These are phyloP conservation scores for Talaromyces wortmannii DNA, from an alignment of 495 filamentous ascomycete species.

Conservation along the genomic window DNA sequence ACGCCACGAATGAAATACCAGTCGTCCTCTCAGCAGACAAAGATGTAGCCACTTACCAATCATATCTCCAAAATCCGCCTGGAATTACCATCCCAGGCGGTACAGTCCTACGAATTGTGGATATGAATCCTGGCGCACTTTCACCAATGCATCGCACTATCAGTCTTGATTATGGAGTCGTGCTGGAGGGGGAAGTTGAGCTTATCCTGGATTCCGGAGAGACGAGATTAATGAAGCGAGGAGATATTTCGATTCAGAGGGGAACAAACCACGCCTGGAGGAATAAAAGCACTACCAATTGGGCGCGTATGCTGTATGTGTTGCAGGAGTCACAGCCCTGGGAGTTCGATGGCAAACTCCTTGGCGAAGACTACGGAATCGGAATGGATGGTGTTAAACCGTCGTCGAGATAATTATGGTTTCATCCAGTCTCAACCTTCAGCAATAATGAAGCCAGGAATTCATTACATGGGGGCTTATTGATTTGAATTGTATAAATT, in stretches of 20 bases:
- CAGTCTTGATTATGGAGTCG: conserved; percentile 68
- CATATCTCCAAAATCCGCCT: conserved; percentile 24
- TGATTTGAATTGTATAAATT: no score
- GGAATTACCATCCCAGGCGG: conserved; percentile 49
- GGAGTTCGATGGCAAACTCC: conserved; percentile 27
- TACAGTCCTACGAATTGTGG: conserved; percentile 47
- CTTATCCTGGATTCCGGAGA: conserved; percentile 64
- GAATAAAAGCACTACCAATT: conserved; percentile 32
- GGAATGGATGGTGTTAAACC: conserved; percentile 8
- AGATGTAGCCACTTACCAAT: conserved; percentile 30
- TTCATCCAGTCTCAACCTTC: no score
- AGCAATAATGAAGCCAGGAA: no score
- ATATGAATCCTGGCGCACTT: conserved; percentile 58
- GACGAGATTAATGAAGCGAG: conserved; percentile 56
- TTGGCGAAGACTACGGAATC: conserved; percentile 43
- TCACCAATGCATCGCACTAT: conserved; percentile 64
- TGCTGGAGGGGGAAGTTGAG: conserved; percentile 70
- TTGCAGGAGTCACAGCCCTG: conserved; percentile 42
- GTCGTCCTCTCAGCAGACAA: conserved; percentile 46
- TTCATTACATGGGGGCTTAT: no score
- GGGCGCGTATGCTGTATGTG: conserved; percentile 54
- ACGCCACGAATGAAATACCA: conserved; percentile 50
- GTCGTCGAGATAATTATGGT: no score
- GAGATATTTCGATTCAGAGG: conserved; percentile 64
- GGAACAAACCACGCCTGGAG: conserved; percentile 42